phyloP scores from a whole-genome alignment of 495 filamentous ascomycete genomes.

The Podospora pseudopauciseta region DNA sequence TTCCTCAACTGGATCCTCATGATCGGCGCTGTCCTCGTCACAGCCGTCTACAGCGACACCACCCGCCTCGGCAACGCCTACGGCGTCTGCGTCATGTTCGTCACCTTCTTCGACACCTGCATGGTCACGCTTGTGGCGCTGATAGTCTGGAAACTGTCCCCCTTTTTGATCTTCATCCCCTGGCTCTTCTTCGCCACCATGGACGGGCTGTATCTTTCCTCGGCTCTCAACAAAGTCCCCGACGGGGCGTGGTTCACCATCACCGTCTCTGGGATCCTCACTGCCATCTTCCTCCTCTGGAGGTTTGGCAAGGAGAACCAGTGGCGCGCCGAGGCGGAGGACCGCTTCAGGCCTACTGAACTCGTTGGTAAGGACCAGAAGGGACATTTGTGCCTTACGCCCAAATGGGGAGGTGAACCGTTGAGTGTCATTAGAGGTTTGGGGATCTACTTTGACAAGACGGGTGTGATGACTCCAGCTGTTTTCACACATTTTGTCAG shows the following conservation, averaged over 20 bases:
- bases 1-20: constrained; percentile 70
- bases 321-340: constrained; percentile 61
- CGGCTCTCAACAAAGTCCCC: constrained; percentile 65
- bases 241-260: constrained; percentile 73
- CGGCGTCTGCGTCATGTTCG: constrained; percentile 65
- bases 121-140: constrained; percentile 65
- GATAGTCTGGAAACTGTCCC: constrained; percentile 61
- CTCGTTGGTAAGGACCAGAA: constrained; percentile 29
- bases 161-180: constrained; percentile 51
- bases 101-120: constrained; percentile 71
- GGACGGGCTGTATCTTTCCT: constrained; percentile 63
- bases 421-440: constrained; percentile 46
- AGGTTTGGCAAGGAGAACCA: constrained; percentile 71
- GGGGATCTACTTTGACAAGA: constrained; percentile 61
- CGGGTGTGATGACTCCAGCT: constrained; percentile 47
- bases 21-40: constrained; percentile 67
- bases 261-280: constrained; percentile 54
- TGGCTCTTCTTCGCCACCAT: constrained; percentile 59
- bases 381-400: constrained; percentile 27
- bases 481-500: constrained; percentile 58
- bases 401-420: constrained; percentile 35
- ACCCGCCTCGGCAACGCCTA: constrained; percentile 50
- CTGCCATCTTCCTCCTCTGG: constrained; percentile 63
- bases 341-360: constrained; percentile 49
- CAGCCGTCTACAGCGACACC: constrained; percentile 67